Percentiles rank a stretch among this genome's conserved stretches.
Evolutionary conservation across 176 grass and related monocot species (phyloP).

Genomic region (Triticum timopheevii): DNA sequence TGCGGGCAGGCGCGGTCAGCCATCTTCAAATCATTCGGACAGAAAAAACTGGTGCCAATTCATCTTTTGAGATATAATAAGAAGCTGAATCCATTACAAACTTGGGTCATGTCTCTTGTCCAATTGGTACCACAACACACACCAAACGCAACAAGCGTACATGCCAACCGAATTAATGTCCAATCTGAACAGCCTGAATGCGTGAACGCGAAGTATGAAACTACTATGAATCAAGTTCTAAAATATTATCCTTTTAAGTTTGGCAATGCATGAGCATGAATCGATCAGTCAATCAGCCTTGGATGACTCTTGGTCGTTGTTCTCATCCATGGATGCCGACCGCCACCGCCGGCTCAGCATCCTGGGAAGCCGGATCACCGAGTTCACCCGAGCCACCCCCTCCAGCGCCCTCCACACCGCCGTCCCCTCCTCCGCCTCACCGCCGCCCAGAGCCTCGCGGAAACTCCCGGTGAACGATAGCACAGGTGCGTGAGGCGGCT

Average conservation of each 20-base stretch:
- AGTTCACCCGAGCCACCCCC: constrained; percentile 61
- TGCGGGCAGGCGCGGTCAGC: too few species aligned
- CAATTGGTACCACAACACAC: neutral
- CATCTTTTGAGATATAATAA: neutral
- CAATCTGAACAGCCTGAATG: neutral
- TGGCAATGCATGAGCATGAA: constrained; percentile 3
- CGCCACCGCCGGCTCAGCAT: constrained; percentile 53
- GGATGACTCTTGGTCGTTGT: constrained; percentile 32
- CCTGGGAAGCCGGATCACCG: constrained; percentile 58
- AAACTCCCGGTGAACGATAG: constrained; percentile 45
- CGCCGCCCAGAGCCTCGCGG: constrained; percentile 31
- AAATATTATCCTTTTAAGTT: neutral
- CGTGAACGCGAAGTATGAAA: neutral
- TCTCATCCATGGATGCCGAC: constrained; percentile 44
- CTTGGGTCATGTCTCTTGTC: neutral
- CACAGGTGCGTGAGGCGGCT: neutral
- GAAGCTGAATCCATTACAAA: neutral
- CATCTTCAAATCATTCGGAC: too few species aligned
- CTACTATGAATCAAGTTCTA: constrained; percentile 7
- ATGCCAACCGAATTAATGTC: neutral
- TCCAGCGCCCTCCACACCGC: constrained; percentile 57
- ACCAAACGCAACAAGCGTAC: neutral
- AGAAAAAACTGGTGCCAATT: too few species aligned
- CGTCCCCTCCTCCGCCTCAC: constrained; percentile 21
- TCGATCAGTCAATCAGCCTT: constrained; percentile 24